Conservation (phyloP, 78 protist species). For the Isochrysis galbana region DNA sequence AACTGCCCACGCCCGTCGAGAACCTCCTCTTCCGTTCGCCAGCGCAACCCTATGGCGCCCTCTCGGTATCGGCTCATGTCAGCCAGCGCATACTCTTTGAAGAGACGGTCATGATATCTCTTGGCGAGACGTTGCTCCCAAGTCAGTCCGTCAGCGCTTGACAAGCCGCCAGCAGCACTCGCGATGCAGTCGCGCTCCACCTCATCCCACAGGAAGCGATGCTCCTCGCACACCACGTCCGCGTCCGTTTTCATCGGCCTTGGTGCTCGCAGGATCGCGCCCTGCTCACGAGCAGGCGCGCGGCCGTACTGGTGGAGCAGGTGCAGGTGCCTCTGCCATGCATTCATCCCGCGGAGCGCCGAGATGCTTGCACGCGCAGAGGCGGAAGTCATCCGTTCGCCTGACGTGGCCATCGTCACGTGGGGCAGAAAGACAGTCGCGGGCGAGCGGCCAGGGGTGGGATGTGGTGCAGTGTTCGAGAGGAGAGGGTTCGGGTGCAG, state of each 20-base stretch:
- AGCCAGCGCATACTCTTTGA: slow-evolving; percentile 73
- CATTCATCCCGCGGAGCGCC: not conserved
- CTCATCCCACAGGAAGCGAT: not conserved
- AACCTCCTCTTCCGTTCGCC: slow-evolving; percentile 79
- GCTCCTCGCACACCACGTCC: not conserved
- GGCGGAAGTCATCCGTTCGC: not conserved
- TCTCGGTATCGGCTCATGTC: slow-evolving; percentile 59
- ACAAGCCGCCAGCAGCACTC: not conserved
- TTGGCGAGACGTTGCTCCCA: slow-evolving; percentile 78
- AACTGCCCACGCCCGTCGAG: slow-evolving; percentile 79
- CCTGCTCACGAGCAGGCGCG: not conserved
- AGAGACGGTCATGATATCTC: slow-evolving; percentile 72
- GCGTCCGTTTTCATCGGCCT: not conserved
- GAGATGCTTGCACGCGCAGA: not conserved
- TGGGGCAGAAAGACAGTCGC: too few relatives aligned
- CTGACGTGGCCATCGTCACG: not conserved
- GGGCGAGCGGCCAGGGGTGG: too few relatives aligned
- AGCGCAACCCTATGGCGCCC: slow-evolving; percentile 63
- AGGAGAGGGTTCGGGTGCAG: too few relatives aligned
- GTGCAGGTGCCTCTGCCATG: not conserved
- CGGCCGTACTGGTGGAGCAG: not conserved
- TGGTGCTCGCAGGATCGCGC: not conserved
- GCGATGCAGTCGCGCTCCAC: not conserved
- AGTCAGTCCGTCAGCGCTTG: not conserved
- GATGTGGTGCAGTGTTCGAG: too few relatives aligned